A percentile compares a stretch with the other conserved stretches of the same genome.
Conservation (phyloP, 768 basidiomycete species). For the Amanita inopinata region DNA sequence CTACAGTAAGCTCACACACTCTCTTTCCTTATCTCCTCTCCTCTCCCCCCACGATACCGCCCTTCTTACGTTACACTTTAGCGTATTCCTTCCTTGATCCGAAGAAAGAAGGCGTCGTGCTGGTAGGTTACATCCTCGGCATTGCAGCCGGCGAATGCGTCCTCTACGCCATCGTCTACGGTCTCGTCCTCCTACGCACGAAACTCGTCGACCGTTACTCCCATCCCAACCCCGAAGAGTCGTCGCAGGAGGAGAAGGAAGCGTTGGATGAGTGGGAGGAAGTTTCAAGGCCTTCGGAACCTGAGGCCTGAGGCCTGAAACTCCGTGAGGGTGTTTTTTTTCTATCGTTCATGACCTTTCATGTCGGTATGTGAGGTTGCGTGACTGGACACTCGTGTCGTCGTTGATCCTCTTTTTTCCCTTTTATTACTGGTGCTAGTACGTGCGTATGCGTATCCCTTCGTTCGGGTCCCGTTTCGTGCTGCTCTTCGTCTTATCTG, state of each 20-base stretch:
- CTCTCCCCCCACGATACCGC: neutral
- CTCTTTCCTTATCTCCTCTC: neutral
- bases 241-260: neutral
- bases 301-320: too few relatives aligned
- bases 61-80: too few relatives aligned
- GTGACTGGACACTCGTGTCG: too few relatives aligned
- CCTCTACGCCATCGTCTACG: conserved; percentile 41
- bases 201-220: conserved; percentile 15
- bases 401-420: too few relatives aligned
- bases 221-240: neutral
- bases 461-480: too few relatives aligned
- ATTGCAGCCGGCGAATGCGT: conserved; percentile 42
- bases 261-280: conserved; percentile 6
- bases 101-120: conserved; percentile 22
- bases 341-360: too few relatives aligned
- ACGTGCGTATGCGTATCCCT: too few relatives aligned
- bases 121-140: conserved; percentile 57
- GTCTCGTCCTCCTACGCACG: conserved; percentile 28
- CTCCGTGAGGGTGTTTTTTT: too few relatives aligned
- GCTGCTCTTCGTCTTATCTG: too few relatives aligned
- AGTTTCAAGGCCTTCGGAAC: neutral
- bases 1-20: conserved; percentile 46
- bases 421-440: too few relatives aligned
- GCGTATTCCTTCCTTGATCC: conserved; percentile 65
- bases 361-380: too few relatives aligned